Conservation (phyloP, 1,139 yeast species). For the Geotrichum klebahnii region DNA sequence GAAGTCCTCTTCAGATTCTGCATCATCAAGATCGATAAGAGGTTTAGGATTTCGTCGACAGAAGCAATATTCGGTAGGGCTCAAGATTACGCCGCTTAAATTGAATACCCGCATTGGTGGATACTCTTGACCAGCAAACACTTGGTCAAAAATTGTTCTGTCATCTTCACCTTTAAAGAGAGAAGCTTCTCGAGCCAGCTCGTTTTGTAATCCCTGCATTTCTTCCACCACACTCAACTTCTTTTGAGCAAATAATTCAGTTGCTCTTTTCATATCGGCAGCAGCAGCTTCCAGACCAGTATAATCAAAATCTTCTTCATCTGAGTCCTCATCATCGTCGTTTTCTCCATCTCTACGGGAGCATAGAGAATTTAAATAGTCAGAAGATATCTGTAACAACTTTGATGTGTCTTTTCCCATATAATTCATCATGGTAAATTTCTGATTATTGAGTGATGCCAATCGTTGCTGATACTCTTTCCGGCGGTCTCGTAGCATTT, state of each 20-base stretch:
- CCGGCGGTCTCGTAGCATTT: slow-evolving; percentile 24
- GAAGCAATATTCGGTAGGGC: slow-evolving; percentile 33
- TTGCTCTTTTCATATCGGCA: slow-evolving; percentile 25
- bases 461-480: slow-evolving; percentile 15
- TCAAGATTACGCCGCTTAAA: slow-evolving; percentile 32
- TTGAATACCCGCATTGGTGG: slow-evolving; percentile 29
- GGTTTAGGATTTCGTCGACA: slow-evolving; percentile 3
- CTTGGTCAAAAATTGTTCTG: slow-evolving; percentile 20
- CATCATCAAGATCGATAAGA: slow-evolving; percentile 11
- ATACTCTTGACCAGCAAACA: slow-evolving; percentile 23
- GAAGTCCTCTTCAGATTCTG: slow-evolving; percentile 7
- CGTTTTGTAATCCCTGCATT: slow-evolving; percentile 23
- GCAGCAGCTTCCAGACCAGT: slow-evolving; percentile 21
- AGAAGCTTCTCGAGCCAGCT: slow-evolving; percentile 14
- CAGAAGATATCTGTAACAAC: slow-evolving; percentile 34
- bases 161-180: slow-evolving; percentile 22
- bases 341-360: neutral
- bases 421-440: slow-evolving; percentile 13
- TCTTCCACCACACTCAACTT: slow-evolving; percentile 22
- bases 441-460: slow-evolving; percentile 4
- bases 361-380: slow-evolving; percentile 8
- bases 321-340: slow-evolving; percentile 27
- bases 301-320: slow-evolving; percentile 24
- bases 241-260: slow-evolving; percentile 13
- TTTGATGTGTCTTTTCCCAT: slow-evolving; percentile 39